phyloP scores from a whole-genome alignment of 1,284 basidiomycete species.

The Puccinia polysora region DNA sequence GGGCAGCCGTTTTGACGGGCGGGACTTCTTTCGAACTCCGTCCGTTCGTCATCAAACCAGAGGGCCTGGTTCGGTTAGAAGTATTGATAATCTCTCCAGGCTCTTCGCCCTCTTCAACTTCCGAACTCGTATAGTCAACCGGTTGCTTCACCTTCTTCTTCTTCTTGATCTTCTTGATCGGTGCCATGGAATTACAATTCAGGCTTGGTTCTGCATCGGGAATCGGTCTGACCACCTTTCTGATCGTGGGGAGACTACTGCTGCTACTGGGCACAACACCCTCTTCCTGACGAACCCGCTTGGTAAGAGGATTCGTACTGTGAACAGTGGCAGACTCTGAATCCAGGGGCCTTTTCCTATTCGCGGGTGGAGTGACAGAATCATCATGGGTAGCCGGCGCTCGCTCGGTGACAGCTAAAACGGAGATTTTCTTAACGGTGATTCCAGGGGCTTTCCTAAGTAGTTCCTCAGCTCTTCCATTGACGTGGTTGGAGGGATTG shows the following conservation, averaged over 20 bases:
- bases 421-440: conserved; percentile 3
- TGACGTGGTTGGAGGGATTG: neutral
- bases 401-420: neutral
- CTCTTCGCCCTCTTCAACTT: conserved; percentile 34
- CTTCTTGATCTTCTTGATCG: conserved; percentile 14
- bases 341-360: neutral
- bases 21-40: too few species aligned
- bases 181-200: neutral
- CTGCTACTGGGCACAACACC: neutral
- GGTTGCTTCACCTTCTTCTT: conserved; percentile 19
- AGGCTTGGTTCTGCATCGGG: neutral
- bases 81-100: conserved; percentile 7
- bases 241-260: conserved; percentile 15
- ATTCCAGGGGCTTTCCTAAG: neutral
- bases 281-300: conserved; percentile 1
- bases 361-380: neutral
- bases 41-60: too few species aligned
- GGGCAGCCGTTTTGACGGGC: neutral
- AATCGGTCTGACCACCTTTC: conserved; percentile 1
- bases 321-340: neutral
- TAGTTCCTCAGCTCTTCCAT: neutral
- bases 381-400: neutral
- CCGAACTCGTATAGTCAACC: conserved; percentile 35
- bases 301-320: neutral
- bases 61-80: neutral